phyloP scores from a whole-genome alignment of 176 grass and related monocot species.

The Raddia guianensis region DNA sequence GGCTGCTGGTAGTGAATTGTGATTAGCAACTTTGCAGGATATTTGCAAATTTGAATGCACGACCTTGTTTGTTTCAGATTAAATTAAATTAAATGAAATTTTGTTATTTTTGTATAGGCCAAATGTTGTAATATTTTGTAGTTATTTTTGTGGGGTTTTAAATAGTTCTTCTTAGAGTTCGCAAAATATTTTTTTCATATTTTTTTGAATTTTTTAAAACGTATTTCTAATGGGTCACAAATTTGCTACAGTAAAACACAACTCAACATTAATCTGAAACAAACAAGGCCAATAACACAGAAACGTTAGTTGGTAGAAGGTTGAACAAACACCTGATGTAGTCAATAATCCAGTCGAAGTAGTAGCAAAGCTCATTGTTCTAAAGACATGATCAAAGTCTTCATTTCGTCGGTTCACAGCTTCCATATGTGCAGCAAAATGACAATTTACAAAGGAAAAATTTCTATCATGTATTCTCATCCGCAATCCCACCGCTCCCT shows the following conservation, averaged over 20 bases:
- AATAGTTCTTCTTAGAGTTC: too few species aligned
- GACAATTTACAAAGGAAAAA: constrained; percentile 95
- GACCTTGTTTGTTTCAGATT: too few species aligned
- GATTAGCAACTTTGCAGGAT: constrained; percentile 7
- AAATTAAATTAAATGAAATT: too few species aligned
- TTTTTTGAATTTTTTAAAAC: too few species aligned
- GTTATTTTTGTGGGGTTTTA: too few species aligned
- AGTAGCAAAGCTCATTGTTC: constrained; percentile 69
- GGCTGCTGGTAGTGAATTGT: constrained; percentile 24
- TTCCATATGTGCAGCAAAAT: constrained; percentile 96
- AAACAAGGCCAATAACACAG: constrained; percentile 14
- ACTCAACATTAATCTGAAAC: too few species aligned
- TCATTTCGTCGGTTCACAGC: constrained; percentile 83
- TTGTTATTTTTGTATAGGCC: too few species aligned
- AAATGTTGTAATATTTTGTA: too few species aligned
- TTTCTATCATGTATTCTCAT: constrained; percentile 79
- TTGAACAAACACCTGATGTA: constrained; percentile 57
- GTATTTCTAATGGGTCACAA: too few species aligned
- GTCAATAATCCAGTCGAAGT: constrained; percentile 47
- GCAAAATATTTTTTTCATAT: too few species aligned
- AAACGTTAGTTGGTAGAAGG: constrained; percentile 32
- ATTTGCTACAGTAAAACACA: too few species aligned
- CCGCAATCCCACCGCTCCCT: constrained; percentile 92
- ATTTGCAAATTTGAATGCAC: constrained; percentile 22
- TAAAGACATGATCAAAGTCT: constrained; percentile 90